These are phyloP conservation scores for Helichrysum umbraculigerum DNA, from an alignment of 129 eudicot species.

Conservation along the genomic window DNA sequence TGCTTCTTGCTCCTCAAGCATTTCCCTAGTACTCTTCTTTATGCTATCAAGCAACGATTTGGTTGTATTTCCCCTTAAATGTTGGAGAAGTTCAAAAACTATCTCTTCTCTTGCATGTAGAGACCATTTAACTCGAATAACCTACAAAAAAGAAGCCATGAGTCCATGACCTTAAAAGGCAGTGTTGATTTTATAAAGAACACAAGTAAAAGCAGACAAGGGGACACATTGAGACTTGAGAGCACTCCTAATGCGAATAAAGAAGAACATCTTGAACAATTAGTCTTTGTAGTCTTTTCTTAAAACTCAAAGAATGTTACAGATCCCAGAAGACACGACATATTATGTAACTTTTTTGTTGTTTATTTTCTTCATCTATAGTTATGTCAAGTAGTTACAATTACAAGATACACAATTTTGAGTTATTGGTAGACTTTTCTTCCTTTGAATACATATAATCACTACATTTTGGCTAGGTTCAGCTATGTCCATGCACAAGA, in stretches of 20 bases:
- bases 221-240: too few species aligned
- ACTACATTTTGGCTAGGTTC: background rate
- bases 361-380: background rate
- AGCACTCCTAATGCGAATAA: background rate
- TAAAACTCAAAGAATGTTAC: background rate
- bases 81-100: constrained; percentile 94
- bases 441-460: background rate
- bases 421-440: background rate
- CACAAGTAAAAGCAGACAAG: too few species aligned
- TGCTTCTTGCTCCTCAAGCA: constrained; percentile 99
- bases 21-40: constrained; percentile 77
- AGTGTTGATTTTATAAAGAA: background rate
- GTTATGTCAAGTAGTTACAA: background rate
- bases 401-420: background rate
- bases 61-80: constrained; percentile 69
- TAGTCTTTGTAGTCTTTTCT: background rate
- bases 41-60: constrained; percentile 68
- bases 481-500: too few species aligned
- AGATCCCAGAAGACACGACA: background rate
- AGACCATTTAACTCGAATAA: constrained; percentile 96
- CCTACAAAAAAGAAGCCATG: constrained; percentile 43
- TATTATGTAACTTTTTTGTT: background rate
- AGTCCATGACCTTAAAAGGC: background rate
- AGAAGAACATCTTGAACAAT: background rate
- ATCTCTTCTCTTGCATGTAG: constrained; percentile 99